These are phyloP conservation scores for Articulospora tetracladia DNA, from an alignment of 495 filamentous ascomycete species.

Conservation along the genomic window DNA sequence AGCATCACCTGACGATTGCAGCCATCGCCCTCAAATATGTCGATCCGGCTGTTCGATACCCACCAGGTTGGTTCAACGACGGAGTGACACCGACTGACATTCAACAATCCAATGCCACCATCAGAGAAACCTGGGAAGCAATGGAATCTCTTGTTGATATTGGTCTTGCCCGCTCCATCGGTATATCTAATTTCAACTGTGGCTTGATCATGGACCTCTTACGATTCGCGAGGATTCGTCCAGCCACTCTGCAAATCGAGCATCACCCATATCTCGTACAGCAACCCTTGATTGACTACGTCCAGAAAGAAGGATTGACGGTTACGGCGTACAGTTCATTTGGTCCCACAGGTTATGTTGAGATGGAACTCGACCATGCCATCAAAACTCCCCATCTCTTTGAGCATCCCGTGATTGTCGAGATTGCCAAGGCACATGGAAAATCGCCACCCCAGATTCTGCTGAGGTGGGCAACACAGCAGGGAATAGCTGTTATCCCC, in stretches of 20 bases:
- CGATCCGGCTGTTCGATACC: conserved; percentile 71
- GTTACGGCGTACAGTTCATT: conserved; percentile 89
- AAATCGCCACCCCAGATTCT: conserved; percentile 80
- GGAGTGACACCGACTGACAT: conserved; percentile 34
- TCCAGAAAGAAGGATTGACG: conserved; percentile 64
- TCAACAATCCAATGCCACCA: conserved; percentile 57
- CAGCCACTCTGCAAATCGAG: conserved; percentile 86
- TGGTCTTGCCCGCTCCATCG: conserved; percentile 72
- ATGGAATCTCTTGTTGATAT: conserved; percentile 73
- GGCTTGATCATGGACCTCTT: conserved; percentile 62
- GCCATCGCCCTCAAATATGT: conserved; percentile 53
- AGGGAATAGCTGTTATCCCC: conserved; percentile 82
- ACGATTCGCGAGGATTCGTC: conserved; percentile 71
- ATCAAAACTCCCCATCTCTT: conserved; percentile 61
- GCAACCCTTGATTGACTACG: conserved; percentile 64
- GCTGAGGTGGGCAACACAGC: conserved; percentile 86
- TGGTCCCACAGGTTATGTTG: conserved; percentile 74
- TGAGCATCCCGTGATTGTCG: conserved; percentile 59
- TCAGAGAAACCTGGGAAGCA: conserved; percentile 81
- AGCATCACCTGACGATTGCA: conserved; percentile 27
- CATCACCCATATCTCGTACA: conserved; percentile 95
- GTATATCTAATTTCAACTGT: conserved; percentile 78
- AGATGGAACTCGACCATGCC: conserved; percentile 65
- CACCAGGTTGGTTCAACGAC: conserved; percentile 66
- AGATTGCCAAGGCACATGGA: conserved; percentile 62